Base-by-base conservation (phyloP, 164 flowering plant species). In the Dillenia turbinata region DNA sequence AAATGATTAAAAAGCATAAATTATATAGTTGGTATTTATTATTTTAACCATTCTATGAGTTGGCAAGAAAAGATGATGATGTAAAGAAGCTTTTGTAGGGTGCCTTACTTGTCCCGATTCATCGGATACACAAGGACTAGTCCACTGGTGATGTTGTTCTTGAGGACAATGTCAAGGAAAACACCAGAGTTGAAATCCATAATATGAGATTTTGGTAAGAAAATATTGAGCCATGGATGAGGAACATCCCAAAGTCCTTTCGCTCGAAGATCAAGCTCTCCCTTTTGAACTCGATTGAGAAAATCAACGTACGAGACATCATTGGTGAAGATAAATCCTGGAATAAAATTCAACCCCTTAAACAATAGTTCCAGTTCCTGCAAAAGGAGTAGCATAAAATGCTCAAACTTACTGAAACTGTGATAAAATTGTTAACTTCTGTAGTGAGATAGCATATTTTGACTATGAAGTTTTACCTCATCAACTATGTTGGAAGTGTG, bases 211-310 rank as follows among this genome's bases (percentile, higher is more conserved):
- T 75, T 80, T 24, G 98, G 98, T 3, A 92, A 66, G 16, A 87
- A 86, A 47, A 92, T 78, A 63, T 85, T 89, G 14, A 92, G 74
- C 98, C 98, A 92, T 67, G 98, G 98, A 69, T 90, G 98, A 47
- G 96, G 96, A 63, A 89, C 87, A 12, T 88, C 88, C 96, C 92
- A 88, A 8, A 73, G 64, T 14, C 92, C 95, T 73, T 78, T 63
- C 9, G 82, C 60, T 45, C 76, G 70, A 43, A 85, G 94, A 58
- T 77, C 62, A 44, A 76, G 43, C 73, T 89, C 96, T 60, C 82
- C 86, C 1, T 47, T 69, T 60, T 81, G 69, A 2, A 88, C 96
- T 64, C 98, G 72, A 54, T 82, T 59, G 9, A 90, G 69, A 65
- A 92, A 92, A 13, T 88, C 87, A 0, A 80, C 65, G 14, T 70